Evolutionary conservation across 495 filamentous ascomycete species (phyloP), one percentile per base, ranked within the genome.

Genomic region (Thozetella sp.): DNA sequence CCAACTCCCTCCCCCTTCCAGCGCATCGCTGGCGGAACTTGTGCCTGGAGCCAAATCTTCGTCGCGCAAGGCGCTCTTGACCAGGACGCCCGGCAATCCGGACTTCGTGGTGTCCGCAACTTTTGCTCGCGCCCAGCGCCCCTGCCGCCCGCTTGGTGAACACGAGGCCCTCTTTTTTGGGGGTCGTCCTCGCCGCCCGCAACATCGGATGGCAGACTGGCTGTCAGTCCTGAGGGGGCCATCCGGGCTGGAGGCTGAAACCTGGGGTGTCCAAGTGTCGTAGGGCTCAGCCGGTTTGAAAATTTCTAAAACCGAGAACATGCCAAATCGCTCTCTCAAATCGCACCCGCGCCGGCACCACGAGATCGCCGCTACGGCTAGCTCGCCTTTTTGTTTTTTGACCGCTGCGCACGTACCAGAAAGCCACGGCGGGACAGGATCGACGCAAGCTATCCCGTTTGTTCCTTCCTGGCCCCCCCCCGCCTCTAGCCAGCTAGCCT

Each of bases 251-350:
- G n/a, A n/a, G n/a, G n/a, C n/a, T 48, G 43, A 48, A 48, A 48
- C 43, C 43, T 19, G 43, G 43, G 43, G 10, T 10, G 43, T 10
- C 11, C 11, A 20, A 48, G 43, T 48, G 9, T 9, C 43, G n/a
- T 48, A 48, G 43, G 43, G 43, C 43, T 48, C n/a, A n/a, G n/a
- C n/a, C n/a, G 43, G 43, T 48, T 48, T 48, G 43, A n/a, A 48
- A 48, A 48, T 13, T 48, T 48, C 11, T n/a, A 48, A 48, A 48
- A 15, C 11, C 11, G 12, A 3, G 20, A 48, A 11, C 6, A 48
- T 48, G 43, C 43, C 43, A 48, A 48, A 48, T 48, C 43, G 10
- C 43, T n/a, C n/a, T 48, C 43, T 48, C 43, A 48, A 48, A 48
- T 48, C 43, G 20, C 3, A 15, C n/a, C 20, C 30, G 17, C 43